Conservation (phyloP, 768 basidiomycete species). For the Podaxis sp. region DNA sequence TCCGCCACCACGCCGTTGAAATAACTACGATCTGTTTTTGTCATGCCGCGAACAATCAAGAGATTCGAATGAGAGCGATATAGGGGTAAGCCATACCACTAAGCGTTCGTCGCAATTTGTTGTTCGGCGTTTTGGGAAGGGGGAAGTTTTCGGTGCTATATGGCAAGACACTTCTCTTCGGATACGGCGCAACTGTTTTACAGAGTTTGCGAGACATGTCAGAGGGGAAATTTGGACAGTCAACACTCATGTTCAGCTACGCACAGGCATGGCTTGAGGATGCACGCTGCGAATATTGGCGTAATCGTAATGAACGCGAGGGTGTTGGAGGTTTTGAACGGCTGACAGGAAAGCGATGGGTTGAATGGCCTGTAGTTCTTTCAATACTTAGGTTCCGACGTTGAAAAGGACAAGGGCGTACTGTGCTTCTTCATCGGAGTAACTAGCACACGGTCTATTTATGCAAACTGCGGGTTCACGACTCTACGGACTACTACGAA, state of each 20-base stretch:
- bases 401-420: background rate
- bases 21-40: constrained; percentile 5
- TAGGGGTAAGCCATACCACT: constrained; percentile 2
- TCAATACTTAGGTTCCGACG: background rate
- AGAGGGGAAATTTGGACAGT: background rate
- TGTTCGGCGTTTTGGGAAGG: background rate
- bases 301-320: constrained; percentile 3
- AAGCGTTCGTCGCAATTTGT: constrained; percentile 3
- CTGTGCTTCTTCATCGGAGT: constrained; percentile 15
- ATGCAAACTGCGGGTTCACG: background rate
- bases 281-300: constrained; percentile 3
- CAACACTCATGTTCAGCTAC: background rate
- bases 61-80: background rate
- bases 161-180: constrained; percentile 1
- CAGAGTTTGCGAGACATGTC: background rate
- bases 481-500: background rate
- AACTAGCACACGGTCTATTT: constrained; percentile 10
- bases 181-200: constrained; percentile 5
- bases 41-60: background rate
- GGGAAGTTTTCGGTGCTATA: background rate
- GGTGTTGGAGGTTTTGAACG: background rate
- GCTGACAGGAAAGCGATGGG: background rate
- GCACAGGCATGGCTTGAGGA: background rate
- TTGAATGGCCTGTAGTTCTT: background rate
- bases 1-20: background rate